Base-by-base conservation (phyloP, 2,329 filamentous ascomycete species). In the Fusarium hainanense region DNA sequence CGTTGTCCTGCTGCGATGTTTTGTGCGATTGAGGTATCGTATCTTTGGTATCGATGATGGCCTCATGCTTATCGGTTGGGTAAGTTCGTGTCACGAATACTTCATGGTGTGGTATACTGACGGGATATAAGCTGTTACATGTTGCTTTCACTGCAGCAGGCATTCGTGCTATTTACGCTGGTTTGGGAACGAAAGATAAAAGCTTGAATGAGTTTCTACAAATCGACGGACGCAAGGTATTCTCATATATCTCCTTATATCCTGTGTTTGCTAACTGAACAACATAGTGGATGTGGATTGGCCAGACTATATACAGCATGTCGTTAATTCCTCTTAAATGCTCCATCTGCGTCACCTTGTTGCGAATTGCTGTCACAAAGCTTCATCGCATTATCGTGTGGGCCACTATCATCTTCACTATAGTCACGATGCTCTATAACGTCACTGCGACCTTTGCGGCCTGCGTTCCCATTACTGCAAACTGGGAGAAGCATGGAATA, bases 61-160 rank as follows among this genome's bases (percentile, higher is more conserved):
- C 1, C 54, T 71, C 1, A 71, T 71, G 69, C 30, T 71, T 13
- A 4, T 56, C 18, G 69, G 69, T 11, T 71, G 69, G 69, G 69
- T 71, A 8, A 43, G 54, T 14, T 2, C 20, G 5, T n/a, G 9
- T 37, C 9, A 37, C 16, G 9, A 10, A 10, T 18, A 32, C 14
- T 49, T 2, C 18, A 27, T 6, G 8, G 4, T n/a, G 16, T 7
- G 18, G 1, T 11, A n/a, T 9, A 43, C 42, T 57, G 12, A 54
- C 14, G 7, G 12, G 6, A 6, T 16, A 2, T 8, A 18, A 70
- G 68, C 54, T 67, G 5, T n/a, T 71, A 1, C 64, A 58, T 6
- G 64, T 71, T 25, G 20, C 34, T 3, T 57, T 67, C 9, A 58
- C 27, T 3, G 54, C 40, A 1, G 34, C 43, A 2, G 52, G 57